These are phyloP conservation scores for Phylloporus arenicola DNA, from an alignment of 768 basidiomycete species.

Conservation along the genomic window DNA sequence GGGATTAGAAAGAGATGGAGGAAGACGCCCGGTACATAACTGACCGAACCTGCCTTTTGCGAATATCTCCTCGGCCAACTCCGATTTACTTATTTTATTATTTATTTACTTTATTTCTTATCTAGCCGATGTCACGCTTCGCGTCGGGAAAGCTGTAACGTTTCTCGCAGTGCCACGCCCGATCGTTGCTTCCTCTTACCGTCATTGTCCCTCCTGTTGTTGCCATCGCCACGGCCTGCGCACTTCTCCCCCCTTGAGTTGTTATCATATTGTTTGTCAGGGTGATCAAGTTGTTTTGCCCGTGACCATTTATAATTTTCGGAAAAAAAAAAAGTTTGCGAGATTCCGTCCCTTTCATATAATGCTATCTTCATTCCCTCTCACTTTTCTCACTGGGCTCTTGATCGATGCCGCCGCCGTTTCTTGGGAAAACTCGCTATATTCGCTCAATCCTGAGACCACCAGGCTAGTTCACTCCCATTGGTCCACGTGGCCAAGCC, in stretches of 20 bases:
- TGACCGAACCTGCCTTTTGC: slow-evolving; percentile 9
- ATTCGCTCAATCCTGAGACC: slow-evolving; percentile 15
- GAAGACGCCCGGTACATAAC: slow-evolving; percentile 30
- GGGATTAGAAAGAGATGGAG: slow-evolving; percentile 18
- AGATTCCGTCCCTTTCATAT: slow-evolving; percentile 1
- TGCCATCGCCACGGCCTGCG: slow-evolving; percentile 2
- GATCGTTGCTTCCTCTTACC: slow-evolving; percentile 10
- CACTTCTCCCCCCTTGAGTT: not conserved
- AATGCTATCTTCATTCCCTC: slow-evolving; percentile 1
- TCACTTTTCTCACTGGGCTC: slow-evolving; percentile 13
- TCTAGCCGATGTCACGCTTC: slow-evolving; percentile 27
- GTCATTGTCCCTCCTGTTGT: not conserved
- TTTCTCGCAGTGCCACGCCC: slow-evolving; percentile 14
- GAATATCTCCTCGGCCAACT: slow-evolving; percentile 25
- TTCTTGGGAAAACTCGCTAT: slow-evolving; percentile 7
- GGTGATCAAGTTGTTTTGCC: slow-evolving; percentile 14
- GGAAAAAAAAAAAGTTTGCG: not conserved
- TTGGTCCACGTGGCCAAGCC: slow-evolving; percentile 7
- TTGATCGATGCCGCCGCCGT: slow-evolving; percentile 6
- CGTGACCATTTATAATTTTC: slow-evolving; percentile 2
- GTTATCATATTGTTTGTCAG: not conserved
- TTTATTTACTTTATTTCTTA: slow-evolving; percentile 15
- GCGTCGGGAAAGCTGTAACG: slow-evolving; percentile 9
- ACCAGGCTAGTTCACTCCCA: slow-evolving; percentile 5
- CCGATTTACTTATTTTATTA: slow-evolving; percentile 19